Evolutionary conservation across 2,329 filamentous ascomycete species (phyloP).

Genomic region (Penicillium sp.): DNA sequence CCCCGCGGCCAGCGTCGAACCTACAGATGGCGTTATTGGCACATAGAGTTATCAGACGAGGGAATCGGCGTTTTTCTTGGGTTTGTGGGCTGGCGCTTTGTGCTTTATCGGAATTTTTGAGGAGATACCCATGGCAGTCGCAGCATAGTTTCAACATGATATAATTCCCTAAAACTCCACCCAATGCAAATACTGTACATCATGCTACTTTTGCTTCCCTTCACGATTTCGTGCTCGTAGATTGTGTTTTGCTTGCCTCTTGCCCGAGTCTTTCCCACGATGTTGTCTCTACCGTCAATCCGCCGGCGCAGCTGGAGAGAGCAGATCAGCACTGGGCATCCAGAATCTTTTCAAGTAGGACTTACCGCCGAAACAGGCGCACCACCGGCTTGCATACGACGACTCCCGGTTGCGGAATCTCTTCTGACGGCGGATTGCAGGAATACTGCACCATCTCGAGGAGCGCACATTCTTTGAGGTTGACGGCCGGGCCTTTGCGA

Average conservation of each 20-base stretch:
- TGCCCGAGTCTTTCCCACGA: constrained; percentile 51
- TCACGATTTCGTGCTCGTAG: constrained; percentile 26
- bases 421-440: constrained; percentile 54
- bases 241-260: constrained; percentile 30
- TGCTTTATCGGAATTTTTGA: constrained; percentile 21
- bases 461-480: constrained; percentile 56
- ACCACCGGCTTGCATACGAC: constrained; percentile 58
- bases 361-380: constrained; percentile 59
- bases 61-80: constrained; percentile 15
- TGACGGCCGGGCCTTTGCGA: constrained; percentile 52
- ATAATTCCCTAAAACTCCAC: constrained; percentile 15
- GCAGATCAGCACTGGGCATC: constrained; percentile 7
- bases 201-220: not conserved
- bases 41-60: constrained; percentile 17
- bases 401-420: constrained; percentile 42
- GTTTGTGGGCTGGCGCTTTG: constrained; percentile 17
- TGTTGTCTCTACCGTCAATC: constrained; percentile 62
- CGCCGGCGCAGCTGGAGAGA: constrained; percentile 46
- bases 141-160: constrained; percentile 14
- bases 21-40: constrained; percentile 25
- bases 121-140: constrained; percentile 34
- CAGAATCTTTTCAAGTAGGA: not conserved
- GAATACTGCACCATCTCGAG: constrained; percentile 63
- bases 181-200: constrained; percentile 12
- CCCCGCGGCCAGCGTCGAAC: constrained; percentile 20